Evolutionary conservation across 2,329 filamentous ascomycete species (phyloP).

Genomic region (Ophiognomonia clavigignenti-juglandacearum): DNA sequence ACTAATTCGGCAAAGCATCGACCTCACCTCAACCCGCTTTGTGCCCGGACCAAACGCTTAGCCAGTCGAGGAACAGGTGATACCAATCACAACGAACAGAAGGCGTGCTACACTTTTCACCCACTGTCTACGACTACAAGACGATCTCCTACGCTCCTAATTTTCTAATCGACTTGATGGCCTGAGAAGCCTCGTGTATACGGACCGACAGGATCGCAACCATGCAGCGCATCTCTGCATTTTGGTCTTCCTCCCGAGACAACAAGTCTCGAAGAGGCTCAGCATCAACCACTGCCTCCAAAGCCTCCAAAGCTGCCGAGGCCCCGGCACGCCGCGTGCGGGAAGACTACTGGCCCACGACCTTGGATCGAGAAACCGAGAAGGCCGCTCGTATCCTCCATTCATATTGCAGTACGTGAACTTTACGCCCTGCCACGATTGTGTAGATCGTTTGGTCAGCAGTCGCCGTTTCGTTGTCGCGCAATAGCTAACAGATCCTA

Average conservation of each 20-base stretch:
- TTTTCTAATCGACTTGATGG: slow-evolving; percentile 14
- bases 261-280: slow-evolving; percentile 21
- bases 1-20: no score
- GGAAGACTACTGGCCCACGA: slow-evolving; percentile 44
- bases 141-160: slow-evolving; percentile 19
- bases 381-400: slow-evolving; percentile 86
- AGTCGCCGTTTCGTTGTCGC: no score
- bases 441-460: no score
- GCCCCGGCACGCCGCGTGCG: slow-evolving; percentile 23
- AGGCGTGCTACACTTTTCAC: no score
- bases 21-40: no score
- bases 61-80: no score
- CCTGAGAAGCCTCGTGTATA: slow-evolving; percentile 7
- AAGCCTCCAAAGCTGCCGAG: slow-evolving; percentile 2
- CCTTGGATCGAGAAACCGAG: slow-evolving; percentile 82
- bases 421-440: no score
- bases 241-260: slow-evolving; percentile 35
- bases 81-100: no score
- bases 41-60: no score
- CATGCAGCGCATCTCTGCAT: slow-evolving; percentile 43
- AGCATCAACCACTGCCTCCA: neutral
- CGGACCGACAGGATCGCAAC: slow-evolving; percentile 15
- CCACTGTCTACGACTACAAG: no score
- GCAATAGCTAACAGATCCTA: slow-evolving; percentile 2
- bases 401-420: slow-evolving; percentile 75